Conservation (phyloP, 331 rosid genomes). For the Malus hybrid region DNA sequence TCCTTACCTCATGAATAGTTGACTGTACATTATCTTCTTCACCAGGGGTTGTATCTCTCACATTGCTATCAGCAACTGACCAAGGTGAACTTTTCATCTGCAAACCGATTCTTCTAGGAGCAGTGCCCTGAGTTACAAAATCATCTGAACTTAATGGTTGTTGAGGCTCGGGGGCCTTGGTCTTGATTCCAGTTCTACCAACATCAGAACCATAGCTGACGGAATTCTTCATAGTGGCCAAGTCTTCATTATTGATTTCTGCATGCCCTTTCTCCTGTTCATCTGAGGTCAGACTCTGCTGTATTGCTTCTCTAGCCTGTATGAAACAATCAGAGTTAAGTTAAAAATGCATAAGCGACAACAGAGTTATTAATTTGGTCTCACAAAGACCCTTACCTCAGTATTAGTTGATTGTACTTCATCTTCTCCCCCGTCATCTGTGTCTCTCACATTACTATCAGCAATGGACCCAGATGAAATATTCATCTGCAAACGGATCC, state of each 20-base stretch:
- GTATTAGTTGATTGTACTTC: constrained; percentile 22
- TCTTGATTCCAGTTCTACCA: constrained; percentile 19
- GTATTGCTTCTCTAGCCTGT: constrained; percentile 14
- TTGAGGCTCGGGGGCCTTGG: constrained; percentile 15
- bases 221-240: background rate
- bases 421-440: constrained; percentile 12
- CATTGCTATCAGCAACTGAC: background rate
- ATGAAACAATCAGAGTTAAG: background rate
- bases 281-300: background rate
- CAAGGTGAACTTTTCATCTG: background rate
- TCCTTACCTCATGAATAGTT: constrained; percentile 14
- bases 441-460: background rate
- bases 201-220: background rate
- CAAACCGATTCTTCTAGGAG: constrained; percentile 9
- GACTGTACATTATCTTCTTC: constrained; percentile 20
- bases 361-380: background rate
- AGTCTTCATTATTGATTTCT: background rate
- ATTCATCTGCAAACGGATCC: background rate
- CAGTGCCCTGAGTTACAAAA: background rate
- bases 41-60: background rate
- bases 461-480: background rate
- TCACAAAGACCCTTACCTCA: constrained; percentile 18
- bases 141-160: background rate
- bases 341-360: background rate
- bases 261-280: background rate